Evolutionary conservation across 1,284 basidiomycete genomes (phyloP).

Genomic region (Papiliotrema flavescens): DNA sequence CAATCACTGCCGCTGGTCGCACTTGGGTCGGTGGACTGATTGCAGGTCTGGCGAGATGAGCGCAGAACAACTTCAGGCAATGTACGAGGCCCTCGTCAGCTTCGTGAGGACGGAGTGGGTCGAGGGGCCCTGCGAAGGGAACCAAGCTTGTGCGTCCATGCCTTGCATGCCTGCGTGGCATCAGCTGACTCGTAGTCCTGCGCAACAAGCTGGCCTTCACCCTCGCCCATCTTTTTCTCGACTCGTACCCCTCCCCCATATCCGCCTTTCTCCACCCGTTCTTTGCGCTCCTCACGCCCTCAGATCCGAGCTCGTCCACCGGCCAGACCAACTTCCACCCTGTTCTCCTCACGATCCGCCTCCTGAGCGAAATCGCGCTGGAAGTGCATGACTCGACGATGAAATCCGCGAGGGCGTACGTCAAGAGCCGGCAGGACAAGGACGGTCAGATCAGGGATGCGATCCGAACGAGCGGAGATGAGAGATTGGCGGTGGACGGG

Average conservation of each 20-base stretch:
- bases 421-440: slow-evolving; percentile 64
- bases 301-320: slow-evolving; percentile 22
- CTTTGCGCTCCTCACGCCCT: slow-evolving; percentile 47
- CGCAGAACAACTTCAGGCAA: slow-evolving; percentile 34
- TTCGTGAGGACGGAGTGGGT: slow-evolving; percentile 49
- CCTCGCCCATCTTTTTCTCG: slow-evolving; percentile 89
- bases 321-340: slow-evolving; percentile 62
- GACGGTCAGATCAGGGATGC: slow-evolving; percentile 82
- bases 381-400: slow-evolving; percentile 90
- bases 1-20: too few relatives aligned
- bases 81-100: slow-evolving; percentile 46
- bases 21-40: background rate
- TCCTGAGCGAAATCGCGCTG: slow-evolving; percentile 84
- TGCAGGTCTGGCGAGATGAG: slow-evolving; percentile 37
- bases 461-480: slow-evolving; percentile 80
- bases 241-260: slow-evolving; percentile 54
- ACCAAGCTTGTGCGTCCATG: slow-evolving; percentile 41
- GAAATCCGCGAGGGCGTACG: slow-evolving; percentile 73
- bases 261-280: slow-evolving; percentile 48
- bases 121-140: slow-evolving; percentile 45
- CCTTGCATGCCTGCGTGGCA: background rate
- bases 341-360: slow-evolving; percentile 77
- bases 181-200: slow-evolving; percentile 32
- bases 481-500: slow-evolving; percentile 78
- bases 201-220: slow-evolving; percentile 98